Percentiles rank a stretch among this genome's conserved stretches.
Conservation (phyloP, 441 rosid genomes). For the Euphorbia neoarborescens region DNA sequence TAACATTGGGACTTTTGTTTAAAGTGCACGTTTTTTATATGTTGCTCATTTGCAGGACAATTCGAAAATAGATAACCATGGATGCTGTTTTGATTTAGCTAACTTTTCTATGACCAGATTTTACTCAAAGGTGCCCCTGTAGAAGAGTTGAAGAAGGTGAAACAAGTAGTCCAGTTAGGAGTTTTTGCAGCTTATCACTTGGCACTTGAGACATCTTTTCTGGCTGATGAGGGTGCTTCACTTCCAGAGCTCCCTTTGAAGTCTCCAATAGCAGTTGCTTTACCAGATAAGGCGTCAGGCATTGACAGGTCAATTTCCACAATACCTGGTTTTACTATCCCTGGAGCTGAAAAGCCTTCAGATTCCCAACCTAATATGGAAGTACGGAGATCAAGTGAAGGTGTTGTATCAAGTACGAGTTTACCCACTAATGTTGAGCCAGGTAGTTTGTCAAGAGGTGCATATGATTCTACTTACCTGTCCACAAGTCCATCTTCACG, state of each 20-base stretch:
- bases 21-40: constrained; percentile 1
- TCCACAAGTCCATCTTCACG: constrained; percentile 29
- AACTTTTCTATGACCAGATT: constrained; percentile 44
- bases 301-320: constrained; percentile 73
- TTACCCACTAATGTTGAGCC: constrained; percentile 29
- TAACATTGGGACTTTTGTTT: neutral
- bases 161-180: constrained; percentile 88
- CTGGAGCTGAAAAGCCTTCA: constrained; percentile 39
- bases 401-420: constrained; percentile 26
- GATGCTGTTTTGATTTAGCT: neutral
- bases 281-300: constrained; percentile 59
- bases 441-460: constrained; percentile 29
- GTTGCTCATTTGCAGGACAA: constrained; percentile 4
- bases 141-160: constrained; percentile 85
- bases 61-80: neutral
- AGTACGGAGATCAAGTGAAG: constrained; percentile 35
- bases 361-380: constrained; percentile 30
- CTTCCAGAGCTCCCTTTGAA: constrained; percentile 73
- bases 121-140: constrained; percentile 78
- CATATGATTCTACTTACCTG: constrained; percentile 29
- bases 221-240: constrained; percentile 94
- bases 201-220: constrained; percentile 88
- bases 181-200: constrained; percentile 95
- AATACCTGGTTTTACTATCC: constrained; percentile 62
- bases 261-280: constrained; percentile 69